Base-by-base conservation (phyloP, 139 green algal genomes). In the Ettlia oleoabundans region DNA sequence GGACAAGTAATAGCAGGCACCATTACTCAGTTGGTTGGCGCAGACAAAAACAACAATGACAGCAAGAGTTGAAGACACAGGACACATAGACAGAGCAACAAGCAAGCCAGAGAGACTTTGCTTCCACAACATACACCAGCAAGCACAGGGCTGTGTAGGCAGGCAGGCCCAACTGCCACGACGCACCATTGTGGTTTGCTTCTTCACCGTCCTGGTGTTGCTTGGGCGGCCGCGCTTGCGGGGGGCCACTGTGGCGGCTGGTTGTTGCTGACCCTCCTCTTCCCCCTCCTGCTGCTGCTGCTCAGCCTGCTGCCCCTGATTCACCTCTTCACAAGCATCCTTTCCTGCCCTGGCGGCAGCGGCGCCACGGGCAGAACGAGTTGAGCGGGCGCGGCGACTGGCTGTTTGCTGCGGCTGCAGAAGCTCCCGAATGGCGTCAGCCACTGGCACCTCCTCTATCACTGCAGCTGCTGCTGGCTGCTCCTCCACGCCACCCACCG, bases 361-460 rank as follows among this genome's bases (percentile, higher is more conserved):
- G 32, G 38, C 21, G 26, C 78, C 47, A 2, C 78, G 43, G 0
- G 33, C 78, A 0, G 65, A 77, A 1, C 78, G 78, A n/a, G 78
- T 76, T 15, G 78, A 66, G 33, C 78, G 64, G 1, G 58, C 78
- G 6, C 62, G 76, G 21, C 62, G 61, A 63, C 76, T 82, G 63
- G 41, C 42, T 1, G 63, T 47, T 33, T 3, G n/a, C 55, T 61
- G 76, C 41, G 76, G 61, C 76, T 74, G 76, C 76, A 82, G 76
- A n/a, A 82, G 62, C 76, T 82, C 76, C 4, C 41, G 62, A 30
- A 82, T 62, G 19, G 76, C 76, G 24, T 82, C 76, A 2, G 62
- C 38, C 76, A 82, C 62, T 0, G 76, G 76, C 41, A 82, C 76
- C 76, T 74, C 76, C 30, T 74, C 75, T 28, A 38, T 41, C 21